Conservation (phyloP, 495 filamentous ascomycete species). For the Penicillium verhagenii region DNA sequence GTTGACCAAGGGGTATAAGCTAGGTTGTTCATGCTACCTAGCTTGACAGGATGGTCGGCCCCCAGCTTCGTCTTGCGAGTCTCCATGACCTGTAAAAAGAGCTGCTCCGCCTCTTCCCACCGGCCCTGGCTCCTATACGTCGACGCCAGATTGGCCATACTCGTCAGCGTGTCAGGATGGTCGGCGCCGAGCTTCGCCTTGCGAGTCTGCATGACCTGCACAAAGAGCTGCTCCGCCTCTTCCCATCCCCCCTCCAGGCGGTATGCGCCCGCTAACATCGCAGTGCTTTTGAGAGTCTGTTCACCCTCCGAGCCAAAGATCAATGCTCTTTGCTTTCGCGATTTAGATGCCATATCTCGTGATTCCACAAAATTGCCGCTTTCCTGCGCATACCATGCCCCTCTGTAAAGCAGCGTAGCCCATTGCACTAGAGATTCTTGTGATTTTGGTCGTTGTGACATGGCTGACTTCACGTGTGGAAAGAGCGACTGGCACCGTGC, state of each 20-base stretch:
- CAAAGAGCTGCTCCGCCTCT: slow-evolving; percentile 5
- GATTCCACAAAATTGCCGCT: slow-evolving; percentile 10
- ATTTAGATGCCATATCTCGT: slow-evolving; percentile 13
- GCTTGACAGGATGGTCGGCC: neutral
- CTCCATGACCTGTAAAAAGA: slow-evolving; percentile 15
- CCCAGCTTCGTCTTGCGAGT: slow-evolving; percentile 4
- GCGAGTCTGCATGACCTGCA: neutral
- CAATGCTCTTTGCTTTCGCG: slow-evolving; percentile 1
- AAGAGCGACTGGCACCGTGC: slow-evolving; percentile 24
- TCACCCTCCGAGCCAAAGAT: slow-evolving; percentile 11
- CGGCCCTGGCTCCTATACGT: slow-evolving; percentile 1
- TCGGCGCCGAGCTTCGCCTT: slow-evolving; percentile 16
- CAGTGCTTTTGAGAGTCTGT: slow-evolving; percentile 15
- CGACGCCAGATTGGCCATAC: slow-evolving; percentile 5
- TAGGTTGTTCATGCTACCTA: neutral
- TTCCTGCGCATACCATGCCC: slow-evolving; percentile 15
- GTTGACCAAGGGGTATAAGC: neutral
- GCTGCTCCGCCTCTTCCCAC: slow-evolving; percentile 3
- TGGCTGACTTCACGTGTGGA: slow-evolving; percentile 22
- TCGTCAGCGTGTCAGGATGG: slow-evolving; percentile 9
- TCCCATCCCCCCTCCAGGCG: slow-evolving; percentile 21
- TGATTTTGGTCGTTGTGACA: slow-evolving; percentile 11
- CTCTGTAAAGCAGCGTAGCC: slow-evolving; percentile 24
- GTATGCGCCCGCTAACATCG: slow-evolving; percentile 13
- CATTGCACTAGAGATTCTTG: slow-evolving; percentile 12